Evolutionary conservation across 2,329 filamentous ascomycete genomes (phyloP).

Genomic region (Reticulascus tulasneorum): DNA sequence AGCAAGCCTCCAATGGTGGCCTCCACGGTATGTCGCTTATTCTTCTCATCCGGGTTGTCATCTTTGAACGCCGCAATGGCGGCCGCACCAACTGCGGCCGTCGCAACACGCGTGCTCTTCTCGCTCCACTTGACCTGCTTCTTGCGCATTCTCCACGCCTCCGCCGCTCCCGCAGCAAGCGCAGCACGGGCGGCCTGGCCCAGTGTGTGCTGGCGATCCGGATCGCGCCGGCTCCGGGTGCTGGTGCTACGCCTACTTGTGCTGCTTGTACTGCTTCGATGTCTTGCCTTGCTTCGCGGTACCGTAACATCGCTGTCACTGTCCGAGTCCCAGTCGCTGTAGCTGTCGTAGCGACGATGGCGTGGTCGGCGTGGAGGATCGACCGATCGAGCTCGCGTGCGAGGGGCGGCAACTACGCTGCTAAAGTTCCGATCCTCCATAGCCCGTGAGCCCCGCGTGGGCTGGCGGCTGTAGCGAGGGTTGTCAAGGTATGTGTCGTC

Average conservation of each 20-base stretch:
- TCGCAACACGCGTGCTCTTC: constrained; percentile 11
- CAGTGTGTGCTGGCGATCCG: constrained; percentile 7
- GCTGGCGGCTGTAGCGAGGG: constrained; percentile 2
- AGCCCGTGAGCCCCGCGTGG: constrained; percentile 1
- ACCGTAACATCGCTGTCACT: constrained; percentile 5
- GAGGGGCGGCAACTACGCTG: constrained; percentile 1
- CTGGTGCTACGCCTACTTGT: not conserved
- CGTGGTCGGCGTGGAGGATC: constrained; percentile 2
- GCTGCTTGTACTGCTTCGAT: not conserved
- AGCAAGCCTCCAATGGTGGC: constrained; percentile 13
- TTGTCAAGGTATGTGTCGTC: constrained; percentile 3
- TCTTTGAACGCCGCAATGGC: constrained; percentile 14
- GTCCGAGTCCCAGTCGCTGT: constrained; percentile 9
- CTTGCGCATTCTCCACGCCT: constrained; percentile 13
- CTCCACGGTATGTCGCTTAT: constrained; percentile 6
- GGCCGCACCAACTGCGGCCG: constrained; percentile 13
- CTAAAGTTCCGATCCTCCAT: constrained; percentile 1
- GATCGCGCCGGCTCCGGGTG: not conserved
- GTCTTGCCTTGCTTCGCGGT: too few relatives aligned
- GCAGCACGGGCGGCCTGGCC: constrained; percentile 12
- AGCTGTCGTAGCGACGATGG: constrained; percentile 3
- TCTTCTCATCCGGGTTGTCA: not conserved
- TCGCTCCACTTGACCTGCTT: constrained; percentile 10
- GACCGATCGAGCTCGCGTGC: constrained; percentile 4
- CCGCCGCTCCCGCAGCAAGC: constrained; percentile 10